Percentiles rank a stretch among this genome's conserved stretches.
Evolutionary conservation across 495 filamentous ascomycete genomes (phyloP).

Genomic region (Penicillium angulare): DNA sequence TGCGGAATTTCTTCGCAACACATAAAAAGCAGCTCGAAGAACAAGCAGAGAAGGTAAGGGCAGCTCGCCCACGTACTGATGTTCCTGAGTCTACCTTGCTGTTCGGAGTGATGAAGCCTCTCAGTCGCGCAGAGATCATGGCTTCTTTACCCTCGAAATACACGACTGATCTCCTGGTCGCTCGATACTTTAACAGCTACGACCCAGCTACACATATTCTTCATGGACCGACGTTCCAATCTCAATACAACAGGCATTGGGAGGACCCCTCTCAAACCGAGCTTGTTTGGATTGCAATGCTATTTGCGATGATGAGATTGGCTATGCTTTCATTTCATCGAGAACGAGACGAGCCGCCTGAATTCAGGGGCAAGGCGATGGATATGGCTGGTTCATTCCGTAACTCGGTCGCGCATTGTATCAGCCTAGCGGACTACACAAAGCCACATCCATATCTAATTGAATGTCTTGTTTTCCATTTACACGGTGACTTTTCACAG

Average conservation of each 20-base stretch:
- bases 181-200: conserved; percentile 70
- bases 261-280: conserved; percentile 74
- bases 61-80: conserved; percentile 56
- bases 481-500: conserved; percentile 76
- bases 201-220: conserved; percentile 79
- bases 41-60: conserved; percentile 61
- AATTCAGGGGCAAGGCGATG: conserved; percentile 67
- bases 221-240: conserved; percentile 82
- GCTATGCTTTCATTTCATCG: conserved; percentile 89
- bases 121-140: conserved; percentile 71
- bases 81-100: conserved; percentile 67
- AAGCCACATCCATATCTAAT: conserved; percentile 82
- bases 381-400: conserved; percentile 81
- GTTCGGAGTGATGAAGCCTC: conserved; percentile 65
- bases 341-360: conserved; percentile 87
- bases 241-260: conserved; percentile 84
- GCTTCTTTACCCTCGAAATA: conserved; percentile 76
- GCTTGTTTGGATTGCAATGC: conserved; percentile 84
- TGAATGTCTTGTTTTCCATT: conserved; percentile 84
- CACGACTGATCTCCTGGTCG: conserved; percentile 75
- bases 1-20: conserved; percentile 79
- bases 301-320: conserved; percentile 84
- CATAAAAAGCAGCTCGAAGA: conserved; percentile 70
- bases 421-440: conserved; percentile 85
- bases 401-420: conserved; percentile 78